Evolutionary conservation across 108 stramenopile species (phyloP).

Genomic region (Seminavis robusta): DNA sequence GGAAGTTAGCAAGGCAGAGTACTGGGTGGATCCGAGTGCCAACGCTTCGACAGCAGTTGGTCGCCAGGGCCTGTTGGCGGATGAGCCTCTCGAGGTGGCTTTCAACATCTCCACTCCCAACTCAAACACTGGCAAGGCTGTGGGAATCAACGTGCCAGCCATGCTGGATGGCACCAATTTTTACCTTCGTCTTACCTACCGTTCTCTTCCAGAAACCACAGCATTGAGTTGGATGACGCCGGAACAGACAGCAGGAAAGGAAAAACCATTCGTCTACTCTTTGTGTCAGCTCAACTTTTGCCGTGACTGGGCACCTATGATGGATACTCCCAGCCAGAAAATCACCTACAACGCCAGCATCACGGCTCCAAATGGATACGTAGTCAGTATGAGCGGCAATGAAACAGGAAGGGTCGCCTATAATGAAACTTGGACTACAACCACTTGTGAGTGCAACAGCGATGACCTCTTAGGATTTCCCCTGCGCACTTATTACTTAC

Average conservation of each 20-base stretch:
- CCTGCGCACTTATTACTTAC: too few relatives aligned
- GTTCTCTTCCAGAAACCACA: not conserved
- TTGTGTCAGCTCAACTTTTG: too few relatives aligned
- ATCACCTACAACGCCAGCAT: too few relatives aligned
- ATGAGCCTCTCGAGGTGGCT: not conserved
- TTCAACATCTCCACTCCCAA: not conserved
- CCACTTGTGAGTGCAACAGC: conserved; percentile 1
- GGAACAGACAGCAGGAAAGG: not conserved
- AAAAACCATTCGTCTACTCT: too few relatives aligned
- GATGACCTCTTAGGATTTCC: too few relatives aligned
- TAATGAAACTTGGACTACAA: not conserved
- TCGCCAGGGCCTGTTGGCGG: too few relatives aligned
- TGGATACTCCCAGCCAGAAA: too few relatives aligned
- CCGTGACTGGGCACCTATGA: too few relatives aligned
- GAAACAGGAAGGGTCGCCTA: not conserved
- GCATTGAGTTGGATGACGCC: conserved; percentile 4
- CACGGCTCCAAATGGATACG: too few relatives aligned
- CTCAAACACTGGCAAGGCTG: not conserved
- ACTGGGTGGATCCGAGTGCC: not conserved
- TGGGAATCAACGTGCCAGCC: not conserved
- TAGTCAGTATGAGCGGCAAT: conserved; percentile 8
- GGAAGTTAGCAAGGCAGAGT: not conserved
- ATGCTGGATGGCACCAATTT: not conserved
- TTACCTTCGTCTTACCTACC: not conserved
- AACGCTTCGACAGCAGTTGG: too few relatives aligned